Evolutionary conservation across 192 early-diverging fungal genomes (phyloP).

Genomic region (Podila epigama): DNA sequence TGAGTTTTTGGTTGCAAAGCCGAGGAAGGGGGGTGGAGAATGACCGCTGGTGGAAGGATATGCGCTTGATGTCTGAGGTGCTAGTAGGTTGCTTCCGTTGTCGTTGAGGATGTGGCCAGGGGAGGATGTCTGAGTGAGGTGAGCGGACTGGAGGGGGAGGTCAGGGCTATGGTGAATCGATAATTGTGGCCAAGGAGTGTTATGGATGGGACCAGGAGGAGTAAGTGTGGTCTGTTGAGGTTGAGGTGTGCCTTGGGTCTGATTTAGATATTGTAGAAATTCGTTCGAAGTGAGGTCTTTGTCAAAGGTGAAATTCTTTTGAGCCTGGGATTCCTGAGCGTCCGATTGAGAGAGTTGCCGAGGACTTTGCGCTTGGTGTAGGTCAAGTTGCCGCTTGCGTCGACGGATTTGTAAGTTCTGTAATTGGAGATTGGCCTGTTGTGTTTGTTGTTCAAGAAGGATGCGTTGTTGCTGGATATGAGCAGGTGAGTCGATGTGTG

Average conservation of each 20-base stretch:
- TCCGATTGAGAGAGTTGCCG: conserved; percentile 2
- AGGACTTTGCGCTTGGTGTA: not conserved
- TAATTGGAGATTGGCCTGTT: conserved; percentile 14
- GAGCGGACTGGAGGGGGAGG: not conserved
- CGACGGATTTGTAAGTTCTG: conserved; percentile 21
- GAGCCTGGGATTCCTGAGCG: not conserved
- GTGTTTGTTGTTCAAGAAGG: conserved; percentile 18
- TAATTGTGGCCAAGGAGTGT: no score
- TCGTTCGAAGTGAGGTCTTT: not conserved
- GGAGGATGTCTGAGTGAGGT: not conserved
- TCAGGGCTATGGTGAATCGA: no score
- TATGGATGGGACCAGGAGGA: no score
- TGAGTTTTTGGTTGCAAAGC: conserved; percentile 1
- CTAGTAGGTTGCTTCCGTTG: not conserved
- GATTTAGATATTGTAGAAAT: not conserved
- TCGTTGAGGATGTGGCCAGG: not conserved
- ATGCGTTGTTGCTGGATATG: conserved; percentile 11
- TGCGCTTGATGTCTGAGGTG: not conserved
- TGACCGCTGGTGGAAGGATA: no score
- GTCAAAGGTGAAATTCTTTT: not conserved
- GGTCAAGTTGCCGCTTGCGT: conserved; percentile 13
- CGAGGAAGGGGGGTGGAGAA: not conserved
- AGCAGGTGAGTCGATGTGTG: not conserved
- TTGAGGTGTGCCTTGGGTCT: not conserved
- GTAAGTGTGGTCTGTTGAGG: not conserved